Percentiles rank a stretch among this genome's conserved stretches.
Conservation (phyloP, 2,329 filamentous ascomycete species). For the Talaromyces pinophilus region DNA sequence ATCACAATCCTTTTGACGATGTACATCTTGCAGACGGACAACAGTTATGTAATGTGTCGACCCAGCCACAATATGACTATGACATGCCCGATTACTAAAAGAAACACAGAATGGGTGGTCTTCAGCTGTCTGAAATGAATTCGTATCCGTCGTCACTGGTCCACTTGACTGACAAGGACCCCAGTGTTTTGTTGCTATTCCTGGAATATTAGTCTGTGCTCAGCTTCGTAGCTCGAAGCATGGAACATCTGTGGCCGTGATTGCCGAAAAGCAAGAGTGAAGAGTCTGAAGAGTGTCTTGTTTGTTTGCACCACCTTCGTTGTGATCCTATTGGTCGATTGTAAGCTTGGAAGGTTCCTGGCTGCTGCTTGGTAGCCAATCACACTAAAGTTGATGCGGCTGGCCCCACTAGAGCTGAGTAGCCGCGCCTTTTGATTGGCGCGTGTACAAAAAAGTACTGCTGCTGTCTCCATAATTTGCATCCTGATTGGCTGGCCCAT, state of each 20-base stretch:
- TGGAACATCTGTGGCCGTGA: background rate
- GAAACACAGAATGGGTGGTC: background rate
- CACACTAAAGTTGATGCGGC: background rate
- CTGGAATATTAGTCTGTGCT: background rate
- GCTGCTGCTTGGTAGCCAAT: background rate
- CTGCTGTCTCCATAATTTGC: background rate
- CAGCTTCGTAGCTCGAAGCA: background rate
- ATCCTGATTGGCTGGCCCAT: background rate
- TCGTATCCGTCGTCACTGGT: background rate
- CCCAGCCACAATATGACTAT: background rate
- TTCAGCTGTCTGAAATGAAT: background rate
- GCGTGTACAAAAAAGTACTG: no score
- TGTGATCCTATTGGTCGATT: background rate
- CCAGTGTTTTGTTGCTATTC: conserved; percentile 3
- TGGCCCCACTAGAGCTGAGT: background rate
- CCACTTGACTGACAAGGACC: background rate
- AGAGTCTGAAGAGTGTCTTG: background rate
- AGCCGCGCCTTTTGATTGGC: background rate
- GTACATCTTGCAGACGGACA: background rate
- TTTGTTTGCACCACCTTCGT: background rate
- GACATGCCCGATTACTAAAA: background rate
- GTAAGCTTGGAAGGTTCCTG: background rate
- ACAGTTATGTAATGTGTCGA: background rate
- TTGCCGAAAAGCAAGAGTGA: background rate
- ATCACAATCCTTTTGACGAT: background rate